Evolutionary conservation across 2,329 filamentous ascomycete species (phyloP), one percentile per base, ranked within the genome.

Genomic region (Arthrobotrys iridis): DNA sequence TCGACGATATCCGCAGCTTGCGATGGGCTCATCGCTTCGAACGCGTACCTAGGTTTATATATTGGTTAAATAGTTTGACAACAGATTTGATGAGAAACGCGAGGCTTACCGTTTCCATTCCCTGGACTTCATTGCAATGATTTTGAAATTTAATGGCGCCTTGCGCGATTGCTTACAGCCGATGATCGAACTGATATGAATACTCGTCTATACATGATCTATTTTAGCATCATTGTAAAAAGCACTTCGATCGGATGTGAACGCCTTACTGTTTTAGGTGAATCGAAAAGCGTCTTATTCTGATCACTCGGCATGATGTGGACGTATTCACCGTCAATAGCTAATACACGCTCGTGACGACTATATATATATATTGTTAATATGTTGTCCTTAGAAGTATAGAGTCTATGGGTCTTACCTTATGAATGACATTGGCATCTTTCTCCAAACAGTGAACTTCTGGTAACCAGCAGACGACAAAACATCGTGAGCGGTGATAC

Each of bases 301-400:
- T 86, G 86, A 1, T 87, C 87, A 1, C 87, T 85, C 24, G 92
- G 91, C 86, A 93, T 90, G 79, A 96, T 93, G 82, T 94, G 91
- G 76, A 96, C 88, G 81, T 93, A 95, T 81, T 96, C 92, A 73
- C 91, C 91, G 79, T 94, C 92, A 77, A 96, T 92, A 50, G 91
- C 89, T 43, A 95, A 84, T 7, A 92, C 87, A 70, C 91, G 88
- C 79, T 93, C 90, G 74, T 91, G 79, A 7, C 78, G 78, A 26
- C 78, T 77, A 45, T 18, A 28, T 8, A 24, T 37, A 33, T 7
- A n/a, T n/a, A n/a, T n/a, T n/a, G 18, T 50, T 3, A 66, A 28
- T 20, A 40, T 43, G 45, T 8, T 35, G 5, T 26, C 4, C 8
- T 4, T 28, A 7, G 8, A 58, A 57, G 22, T 37, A 24, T 26